Evolutionary conservation across 345 rosid species (phyloP).

Genomic region (Melaleuca quinquenervia): DNA sequence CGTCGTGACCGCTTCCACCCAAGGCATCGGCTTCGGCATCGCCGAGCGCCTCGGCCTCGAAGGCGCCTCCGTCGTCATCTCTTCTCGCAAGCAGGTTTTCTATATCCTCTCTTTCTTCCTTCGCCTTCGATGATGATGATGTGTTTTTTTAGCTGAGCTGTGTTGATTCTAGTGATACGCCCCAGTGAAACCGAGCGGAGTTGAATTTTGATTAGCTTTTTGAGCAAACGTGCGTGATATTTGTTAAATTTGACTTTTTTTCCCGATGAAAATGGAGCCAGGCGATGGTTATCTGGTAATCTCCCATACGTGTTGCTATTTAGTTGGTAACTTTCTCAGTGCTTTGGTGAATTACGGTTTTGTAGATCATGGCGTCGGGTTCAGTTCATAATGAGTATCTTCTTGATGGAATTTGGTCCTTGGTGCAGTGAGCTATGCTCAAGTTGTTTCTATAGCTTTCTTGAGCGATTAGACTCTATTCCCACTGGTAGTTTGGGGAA

Average conservation of each 20-base stretch:
- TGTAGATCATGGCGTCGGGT: background rate
- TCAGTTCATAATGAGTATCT: background rate
- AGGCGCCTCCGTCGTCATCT: slow-evolving; percentile 66
- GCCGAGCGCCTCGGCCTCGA: slow-evolving; percentile 73
- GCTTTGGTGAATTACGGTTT: background rate
- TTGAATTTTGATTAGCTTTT: background rate
- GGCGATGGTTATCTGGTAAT: background rate
- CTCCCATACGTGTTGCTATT: background rate
- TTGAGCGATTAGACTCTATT: too few species aligned
- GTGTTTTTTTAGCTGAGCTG: background rate
- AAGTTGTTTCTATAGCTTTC: background rate
- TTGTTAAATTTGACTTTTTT: background rate
- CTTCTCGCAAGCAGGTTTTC: slow-evolving; percentile 62
- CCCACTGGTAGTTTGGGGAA: background rate
- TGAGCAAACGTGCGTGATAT: background rate
- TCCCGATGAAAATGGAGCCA: background rate
- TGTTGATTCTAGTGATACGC: background rate
- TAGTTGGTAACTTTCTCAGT: background rate
- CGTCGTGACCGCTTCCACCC: slow-evolving; percentile 88
- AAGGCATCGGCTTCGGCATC: slow-evolving; percentile 80
- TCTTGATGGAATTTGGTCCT: background rate
- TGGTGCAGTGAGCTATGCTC: background rate
- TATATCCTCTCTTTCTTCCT: background rate
- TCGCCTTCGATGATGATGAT: background rate
- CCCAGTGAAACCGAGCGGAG: background rate